Base-by-base conservation (phyloP, 1,139 yeast genomes). In the Neolecta irregularis region DNA sequence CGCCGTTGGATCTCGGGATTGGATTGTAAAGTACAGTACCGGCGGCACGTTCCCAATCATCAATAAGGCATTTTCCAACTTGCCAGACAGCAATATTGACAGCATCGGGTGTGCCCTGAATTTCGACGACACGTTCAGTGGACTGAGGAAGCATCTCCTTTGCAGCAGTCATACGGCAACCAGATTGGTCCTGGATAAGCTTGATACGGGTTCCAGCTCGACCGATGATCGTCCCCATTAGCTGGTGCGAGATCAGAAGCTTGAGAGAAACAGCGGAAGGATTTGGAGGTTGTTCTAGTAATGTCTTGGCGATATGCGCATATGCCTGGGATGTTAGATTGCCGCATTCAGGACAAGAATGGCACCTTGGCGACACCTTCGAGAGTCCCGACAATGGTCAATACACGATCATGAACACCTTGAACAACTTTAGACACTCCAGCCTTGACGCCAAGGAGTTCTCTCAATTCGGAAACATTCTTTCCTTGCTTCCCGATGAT, bases 181-280 rank as follows among this genome's bases (percentile, higher is more conserved):
- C 63, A 53, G 63, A 74, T 32, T 60, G 61, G 41, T 72, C 74
- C 58, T 81, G 93, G 44, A 83, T 70, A 39, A 74, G 67, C 59
- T 80, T 85, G 52, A 83, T 83, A 54, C 88, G 69, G 24, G 65
- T 62, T 35, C 95, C 95, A 46, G 70, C 79, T 40, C 79, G 72
- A 34, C 95, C 95, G 54, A 83, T 83, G 38, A 83, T 69, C 7
- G 93, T 74, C 30, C 95, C 94, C 73, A 83, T 75, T 56, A 81
- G 93, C 42, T 75, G 67, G 57, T 83, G 83, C 33, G 93, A 85
- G 42, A 83, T 66, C 43, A 85, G 62, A 36, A 83, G 61, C 50
- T 94, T 67, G 48, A 81, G 58, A 29, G 72, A 64, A 20, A 77
- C 64, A 13, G 58, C 51, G 7, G 34, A 11, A 20, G 28, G 21